These are phyloP conservation scores for Pezizomycotina sp. DNA, from an alignment of 2,329 filamentous ascomycete species.

Conservation along the genomic window DNA sequence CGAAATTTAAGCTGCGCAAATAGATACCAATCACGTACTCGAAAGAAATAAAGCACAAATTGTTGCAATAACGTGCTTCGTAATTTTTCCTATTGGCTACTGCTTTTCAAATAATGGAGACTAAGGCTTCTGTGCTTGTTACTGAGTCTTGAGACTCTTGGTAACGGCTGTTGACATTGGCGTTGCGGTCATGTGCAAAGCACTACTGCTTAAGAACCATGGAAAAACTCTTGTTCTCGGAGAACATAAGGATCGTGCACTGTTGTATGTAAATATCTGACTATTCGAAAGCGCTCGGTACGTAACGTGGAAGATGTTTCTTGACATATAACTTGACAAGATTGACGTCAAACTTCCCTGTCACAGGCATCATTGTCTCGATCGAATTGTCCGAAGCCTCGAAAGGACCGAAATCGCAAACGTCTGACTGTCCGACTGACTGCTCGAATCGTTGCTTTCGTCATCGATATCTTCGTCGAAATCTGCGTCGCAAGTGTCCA, in stretches of 20 bases:
- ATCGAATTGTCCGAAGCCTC: slow-evolving; percentile 11
- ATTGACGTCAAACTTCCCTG: too few relatives aligned
- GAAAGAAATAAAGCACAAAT: slow-evolving; percentile 18
- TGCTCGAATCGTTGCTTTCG: slow-evolving; percentile 2
- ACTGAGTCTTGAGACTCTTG: too few relatives aligned
- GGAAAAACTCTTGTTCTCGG: slow-evolving; percentile 16
- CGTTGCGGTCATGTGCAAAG: slow-evolving; percentile 14
- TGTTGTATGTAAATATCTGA: slow-evolving; percentile 14
- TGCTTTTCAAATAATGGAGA: too few relatives aligned
- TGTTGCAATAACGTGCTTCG: slow-evolving; percentile 18
- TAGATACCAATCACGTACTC: too few relatives aligned
- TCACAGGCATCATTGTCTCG: slow-evolving; percentile 11
- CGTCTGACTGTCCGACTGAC: slow-evolving; percentile 6
- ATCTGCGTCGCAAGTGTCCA: too few relatives aligned
- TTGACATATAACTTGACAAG: slow-evolving; percentile 15
- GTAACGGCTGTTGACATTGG: slow-evolving; percentile 11
- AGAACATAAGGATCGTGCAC: slow-evolving; percentile 17
- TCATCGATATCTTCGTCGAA: slow-evolving; percentile 3
- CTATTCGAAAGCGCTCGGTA: slow-evolving; percentile 18
- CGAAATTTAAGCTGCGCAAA: too few relatives aligned
- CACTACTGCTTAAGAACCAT: slow-evolving; percentile 17
- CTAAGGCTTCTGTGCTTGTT: too few relatives aligned
- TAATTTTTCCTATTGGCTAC: too few relatives aligned
- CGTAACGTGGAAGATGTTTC: slow-evolving; percentile 15
- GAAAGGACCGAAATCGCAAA: slow-evolving; percentile 1